Percentiles rank a stretch among this genome's conserved stretches.
phyloP scores from a whole-genome alignment of 2,329 filamentous ascomycete species.

The Zasmidium cellare region DNA sequence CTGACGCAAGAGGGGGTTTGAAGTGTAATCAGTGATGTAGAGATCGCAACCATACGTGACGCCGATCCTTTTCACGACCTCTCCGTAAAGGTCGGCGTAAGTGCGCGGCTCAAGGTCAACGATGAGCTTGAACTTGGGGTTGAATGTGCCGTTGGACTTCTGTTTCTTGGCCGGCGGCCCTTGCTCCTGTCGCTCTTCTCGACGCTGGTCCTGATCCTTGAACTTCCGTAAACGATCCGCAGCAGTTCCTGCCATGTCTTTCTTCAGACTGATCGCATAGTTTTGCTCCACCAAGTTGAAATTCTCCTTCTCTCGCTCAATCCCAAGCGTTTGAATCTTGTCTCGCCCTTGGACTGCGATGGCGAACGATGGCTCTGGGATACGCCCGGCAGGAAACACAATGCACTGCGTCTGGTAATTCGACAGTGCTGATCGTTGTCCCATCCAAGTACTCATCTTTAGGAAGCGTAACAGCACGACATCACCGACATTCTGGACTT shows the following conservation, averaged over 20 bases:
- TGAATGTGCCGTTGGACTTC: conserved; percentile 7
- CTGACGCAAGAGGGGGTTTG: conserved; percentile 64
- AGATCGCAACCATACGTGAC: conserved; percentile 52
- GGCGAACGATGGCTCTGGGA: conserved; percentile 31
- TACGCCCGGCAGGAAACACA: conserved; percentile 27
- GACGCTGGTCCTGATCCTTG: not conserved
- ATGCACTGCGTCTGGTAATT: conserved; percentile 24
- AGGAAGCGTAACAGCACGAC: conserved; percentile 60
- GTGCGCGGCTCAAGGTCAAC: conserved; percentile 57
- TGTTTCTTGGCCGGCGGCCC: conserved; percentile 11
- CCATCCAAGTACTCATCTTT: conserved; percentile 24
- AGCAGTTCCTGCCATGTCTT: conserved; percentile 12
- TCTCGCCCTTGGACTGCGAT: conserved; percentile 28
- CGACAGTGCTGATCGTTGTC: conserved; percentile 25
- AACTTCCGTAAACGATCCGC: not conserved
- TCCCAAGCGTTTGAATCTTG: conserved; percentile 19
- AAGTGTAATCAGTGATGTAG: conserved; percentile 82
- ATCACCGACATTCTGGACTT: conserved; percentile 55
- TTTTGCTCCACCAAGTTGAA: conserved; percentile 31
- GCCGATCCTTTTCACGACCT: conserved; percentile 63
- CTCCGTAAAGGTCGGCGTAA: conserved; percentile 70
- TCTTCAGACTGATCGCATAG: conserved; percentile 36
- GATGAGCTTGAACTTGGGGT: conserved; percentile 62
- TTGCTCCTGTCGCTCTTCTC: not conserved
- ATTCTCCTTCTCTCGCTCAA: conserved; percentile 13